phyloP scores from a whole-genome alignment of 176 grass and related monocot genomes.

The Alloteropsis semialata region DNA sequence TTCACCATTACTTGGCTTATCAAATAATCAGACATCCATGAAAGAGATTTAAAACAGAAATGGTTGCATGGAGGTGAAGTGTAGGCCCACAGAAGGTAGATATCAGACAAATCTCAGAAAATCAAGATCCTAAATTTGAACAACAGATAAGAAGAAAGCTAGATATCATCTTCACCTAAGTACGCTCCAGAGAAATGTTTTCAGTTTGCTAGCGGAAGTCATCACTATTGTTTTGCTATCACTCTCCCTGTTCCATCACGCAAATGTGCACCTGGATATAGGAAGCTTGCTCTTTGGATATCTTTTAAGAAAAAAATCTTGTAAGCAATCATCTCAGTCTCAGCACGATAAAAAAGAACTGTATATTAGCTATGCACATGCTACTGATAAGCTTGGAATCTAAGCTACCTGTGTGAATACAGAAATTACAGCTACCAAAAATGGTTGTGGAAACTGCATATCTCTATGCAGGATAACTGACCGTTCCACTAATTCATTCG shows the following conservation, averaged over 20 bases:
- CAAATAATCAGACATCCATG: not conserved
- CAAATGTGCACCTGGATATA: too few relatives aligned
- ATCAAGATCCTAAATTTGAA: not conserved
- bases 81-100: not conserved
- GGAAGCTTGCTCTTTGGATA: not conserved
- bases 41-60: not conserved
- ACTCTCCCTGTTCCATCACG: not conserved
- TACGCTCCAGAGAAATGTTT: not conserved
- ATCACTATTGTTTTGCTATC: too few relatives aligned
- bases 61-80: not conserved
- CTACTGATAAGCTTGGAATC: not conserved
- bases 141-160: not conserved
- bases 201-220: too few relatives aligned
- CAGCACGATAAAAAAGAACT: too few relatives aligned
- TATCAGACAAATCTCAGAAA: not conserved
- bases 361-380: too few relatives aligned
- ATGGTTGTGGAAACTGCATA: not conserved
- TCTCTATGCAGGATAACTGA: too few relatives aligned
- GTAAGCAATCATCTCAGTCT: too few relatives aligned
- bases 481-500: not conserved
- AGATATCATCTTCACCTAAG: not conserved
- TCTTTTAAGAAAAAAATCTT: not conserved
- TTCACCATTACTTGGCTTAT: too few relatives aligned
- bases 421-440: not conserved
- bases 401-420: not conserved